Evolutionary conservation across 139 green algal genomes (phyloP), one percentile per base, ranked within the genome.

Genomic region (Picochlorum sp.): DNA sequence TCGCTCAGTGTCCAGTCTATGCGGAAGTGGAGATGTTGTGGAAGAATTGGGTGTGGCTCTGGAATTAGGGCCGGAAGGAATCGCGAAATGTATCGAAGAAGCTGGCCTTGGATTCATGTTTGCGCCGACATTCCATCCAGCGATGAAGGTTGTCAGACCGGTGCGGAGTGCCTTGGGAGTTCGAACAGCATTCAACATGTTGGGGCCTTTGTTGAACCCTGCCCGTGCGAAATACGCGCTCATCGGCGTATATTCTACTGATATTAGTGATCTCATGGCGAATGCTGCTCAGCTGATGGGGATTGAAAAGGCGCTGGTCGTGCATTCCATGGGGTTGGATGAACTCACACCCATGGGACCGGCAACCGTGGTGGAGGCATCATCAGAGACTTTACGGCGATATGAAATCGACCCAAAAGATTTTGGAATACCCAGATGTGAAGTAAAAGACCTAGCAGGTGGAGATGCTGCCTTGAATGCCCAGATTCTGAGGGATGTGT

Each of bases 131-230:
- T 95, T 80, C 61, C 87, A 94, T 65, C 87, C 87, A 2, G 85
- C 80, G 32, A 92, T 95, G 85, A 77, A 75, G 50, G 74, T 69
- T 11, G 51, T 79, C 6, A 23, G 10, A 75, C 49, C 28, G 38
- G 26, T 67, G 49, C 50, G 64, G 4, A 70, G 64, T 24, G 65
- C 65, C 6, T 58, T 80, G 18, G 28, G 76, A 54, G 74, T 95
- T 15, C 77, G 87, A 32, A 96, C 88, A 15, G 87, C 84, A 4
- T 93, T 95, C 73, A 96, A 99, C 74, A 86, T 99, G 64, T 76
- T 99, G 51, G 94, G 94, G 2, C 94, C 94, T 10, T 85, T 99
- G 80, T 78, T 99, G 9, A 99, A 98, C 78, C 94, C 94, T 3
- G 90, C 94, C 0, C 46, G 77, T 23, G 87, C 87, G 1, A 58